phyloP scores from a whole-genome alignment of 495 filamentous ascomycete genomes.

The Penicillium soppii region DNA sequence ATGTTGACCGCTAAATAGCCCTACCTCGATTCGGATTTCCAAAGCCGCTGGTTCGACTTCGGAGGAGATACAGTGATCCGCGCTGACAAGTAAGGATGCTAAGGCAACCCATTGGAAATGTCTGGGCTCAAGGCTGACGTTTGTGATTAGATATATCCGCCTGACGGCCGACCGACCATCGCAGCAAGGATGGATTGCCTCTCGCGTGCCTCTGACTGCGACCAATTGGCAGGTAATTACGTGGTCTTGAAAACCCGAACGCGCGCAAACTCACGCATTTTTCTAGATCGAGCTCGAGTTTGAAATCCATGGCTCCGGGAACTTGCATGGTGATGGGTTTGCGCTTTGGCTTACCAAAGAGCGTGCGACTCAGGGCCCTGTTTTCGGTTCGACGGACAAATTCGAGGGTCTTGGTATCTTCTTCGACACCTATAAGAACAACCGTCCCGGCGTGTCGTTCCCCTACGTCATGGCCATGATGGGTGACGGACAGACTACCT shows the following conservation, averaged over 20 bases:
- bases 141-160: conserved; percentile 72
- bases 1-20: conserved; percentile 59
- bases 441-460: conserved; percentile 90
- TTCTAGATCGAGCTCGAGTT: conserved; percentile 88
- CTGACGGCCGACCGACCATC: conserved; percentile 87
- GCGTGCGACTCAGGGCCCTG: conserved; percentile 74
- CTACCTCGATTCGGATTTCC: conserved; percentile 96
- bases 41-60: conserved; percentile 99
- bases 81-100: conserved; percentile 72
- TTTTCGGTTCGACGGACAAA: conserved; percentile 84
- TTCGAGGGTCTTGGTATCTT: conserved; percentile 97
- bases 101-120: not conserved
- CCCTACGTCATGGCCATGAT: conserved; percentile 99
- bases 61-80: conserved; percentile 93
- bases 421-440: conserved; percentile 99
- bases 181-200: conserved; percentile 90
- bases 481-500: conserved; percentile 82
- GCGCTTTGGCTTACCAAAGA: conserved; percentile 98
- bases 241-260: no score
- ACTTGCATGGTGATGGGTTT: conserved; percentile 95
- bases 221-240: conserved; percentile 91
- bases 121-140: conserved; percentile 11
- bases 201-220: conserved; percentile 88
- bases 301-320: conserved; percentile 77
- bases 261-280: conserved; percentile 2